These are phyloP conservation scores for Lasiosphaeria hispida DNA, from an alignment of 495 filamentous ascomycete species.

Conservation along the genomic window DNA sequence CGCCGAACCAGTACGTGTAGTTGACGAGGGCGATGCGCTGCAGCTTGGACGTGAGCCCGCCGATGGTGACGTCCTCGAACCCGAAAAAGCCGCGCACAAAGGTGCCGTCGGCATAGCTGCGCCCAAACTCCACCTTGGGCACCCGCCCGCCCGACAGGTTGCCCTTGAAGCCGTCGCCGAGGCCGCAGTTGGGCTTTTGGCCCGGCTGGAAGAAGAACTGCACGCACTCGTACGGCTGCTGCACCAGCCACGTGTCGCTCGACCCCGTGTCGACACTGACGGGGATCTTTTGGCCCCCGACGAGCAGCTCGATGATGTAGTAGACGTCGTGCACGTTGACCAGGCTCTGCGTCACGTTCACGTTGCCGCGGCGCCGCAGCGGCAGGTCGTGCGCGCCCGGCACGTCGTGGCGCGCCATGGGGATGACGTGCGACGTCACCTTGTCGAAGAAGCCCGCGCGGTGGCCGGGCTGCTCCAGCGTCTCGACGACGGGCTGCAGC, in stretches of 20 bases:
- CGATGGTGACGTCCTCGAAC: conserved; percentile 51
- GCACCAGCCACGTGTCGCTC: conserved; percentile 59
- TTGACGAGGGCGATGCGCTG: conserved; percentile 56
- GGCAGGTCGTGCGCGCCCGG: neutral
- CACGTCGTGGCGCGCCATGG: conserved; percentile 3
- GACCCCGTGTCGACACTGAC: conserved; percentile 62
- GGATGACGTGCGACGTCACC: conserved; percentile 1
- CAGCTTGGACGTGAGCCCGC: conserved; percentile 44
- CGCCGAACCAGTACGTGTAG: conserved; percentile 46
- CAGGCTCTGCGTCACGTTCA: conserved; percentile 16
- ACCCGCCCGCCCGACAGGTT: conserved; percentile 42
- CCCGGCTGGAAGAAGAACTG: neutral
- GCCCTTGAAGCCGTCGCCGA: conserved; percentile 46
- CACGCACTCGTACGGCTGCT: conserved; percentile 48
- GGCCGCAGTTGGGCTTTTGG: conserved; percentile 42
- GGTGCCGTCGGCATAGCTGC: conserved; percentile 56
- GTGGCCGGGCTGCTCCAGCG: neutral
- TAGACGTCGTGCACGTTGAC: conserved; percentile 33
- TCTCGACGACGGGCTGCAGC: neutral
- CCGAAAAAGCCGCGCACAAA: conserved; percentile 53
- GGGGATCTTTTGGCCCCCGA: conserved; percentile 46
- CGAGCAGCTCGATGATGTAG: conserved; percentile 34
- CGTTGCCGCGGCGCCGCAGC: neutral
- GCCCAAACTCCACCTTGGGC: conserved; percentile 49
- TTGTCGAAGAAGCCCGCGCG: conserved; percentile 4